Evolutionary conservation across 2,329 filamentous ascomycete genomes (phyloP), one percentile per base, ranked within the genome.

Genomic region (Thermomyces lanuginosus): DNA sequence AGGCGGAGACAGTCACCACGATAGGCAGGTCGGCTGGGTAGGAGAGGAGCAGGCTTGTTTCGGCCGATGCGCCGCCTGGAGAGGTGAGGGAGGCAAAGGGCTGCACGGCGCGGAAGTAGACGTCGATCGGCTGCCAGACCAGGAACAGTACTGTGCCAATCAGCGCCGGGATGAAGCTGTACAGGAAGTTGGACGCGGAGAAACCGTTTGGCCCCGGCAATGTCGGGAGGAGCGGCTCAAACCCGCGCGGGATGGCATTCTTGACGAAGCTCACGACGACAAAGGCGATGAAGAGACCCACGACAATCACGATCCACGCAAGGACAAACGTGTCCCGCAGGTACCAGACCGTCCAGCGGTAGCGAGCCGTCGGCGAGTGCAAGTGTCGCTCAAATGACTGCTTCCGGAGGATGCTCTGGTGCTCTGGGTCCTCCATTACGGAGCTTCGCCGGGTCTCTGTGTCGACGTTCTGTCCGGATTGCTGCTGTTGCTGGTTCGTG

Each of bases 181-280:
- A 93, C 26, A 92, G 56, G 54, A 93, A 93, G 51, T 92, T 82
- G 26, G 82, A 80, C 1, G 79, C 62, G 1, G 81, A 91, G 51
- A 91, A 93, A 10, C 76, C 79, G 14, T 59, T 60, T 0, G 53
- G 42, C 3, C 65, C 58, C 1, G 80, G 70, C 2, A 61, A 57
- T 0, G 75, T 71, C 6, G 62, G 56, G 1, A 92, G 57, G 5
- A 64, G 58, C 2, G 84, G 82, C 5, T 64, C 49, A 48, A 92
- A 93, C 6, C 83, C 84, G 5, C 61, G 48, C 19, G 66, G 55
- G 16, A 92, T 62, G 7, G 68, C 65, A 6, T 64, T 59, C 20
- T 76, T 72, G 33, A 84, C 60, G 49, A 92, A 93, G 35, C 77
- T 83, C 34, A 89, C 69, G 24, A 80, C 58, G 19, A 92, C 58